A percentile compares a stretch with the other conserved stretches of the same genome.
Evolutionary conservation across 768 basidiomycete genomes (phyloP).

Genomic region (Tephrocybe sp.): DNA sequence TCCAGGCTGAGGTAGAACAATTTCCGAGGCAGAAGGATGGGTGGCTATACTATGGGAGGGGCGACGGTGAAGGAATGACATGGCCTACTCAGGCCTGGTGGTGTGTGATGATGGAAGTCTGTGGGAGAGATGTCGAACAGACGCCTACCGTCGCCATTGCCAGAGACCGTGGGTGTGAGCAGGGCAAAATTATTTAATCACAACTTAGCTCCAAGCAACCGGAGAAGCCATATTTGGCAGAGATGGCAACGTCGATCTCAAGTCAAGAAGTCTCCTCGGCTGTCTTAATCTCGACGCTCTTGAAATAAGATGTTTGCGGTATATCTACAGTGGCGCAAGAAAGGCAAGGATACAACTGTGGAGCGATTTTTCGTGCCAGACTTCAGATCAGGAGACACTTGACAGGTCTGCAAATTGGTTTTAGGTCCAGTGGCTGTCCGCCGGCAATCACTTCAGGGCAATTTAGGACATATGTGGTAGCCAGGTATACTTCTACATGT

Average conservation of each 20-base stretch:
- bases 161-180: not conserved
- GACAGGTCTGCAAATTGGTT: too few relatives aligned
- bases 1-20: not conserved
- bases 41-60: conserved; percentile 11
- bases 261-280: not conserved
- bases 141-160: not conserved
- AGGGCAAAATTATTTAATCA: conserved; percentile 9
- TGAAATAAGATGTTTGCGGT: not conserved
- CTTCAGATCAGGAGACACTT: too few relatives aligned
- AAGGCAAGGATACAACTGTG: not conserved
- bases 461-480: too few relatives aligned
- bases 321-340: not conserved
- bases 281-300: not conserved
- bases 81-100: conserved; percentile 1
- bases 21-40: conserved; percentile 3
- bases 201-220: conserved; percentile 13
- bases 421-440: conserved; percentile 10
- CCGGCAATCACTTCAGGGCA: conserved; percentile 9
- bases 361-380: too few relatives aligned
- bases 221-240: conserved; percentile 14
- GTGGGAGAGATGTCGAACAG: not conserved
- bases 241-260: conserved; percentile 13
- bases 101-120: not conserved
- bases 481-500: too few relatives aligned
- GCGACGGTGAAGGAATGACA: conserved; percentile 17